phyloP scores from a whole-genome alignment of 331 rosid genomes.

The Quercus phellos region DNA sequence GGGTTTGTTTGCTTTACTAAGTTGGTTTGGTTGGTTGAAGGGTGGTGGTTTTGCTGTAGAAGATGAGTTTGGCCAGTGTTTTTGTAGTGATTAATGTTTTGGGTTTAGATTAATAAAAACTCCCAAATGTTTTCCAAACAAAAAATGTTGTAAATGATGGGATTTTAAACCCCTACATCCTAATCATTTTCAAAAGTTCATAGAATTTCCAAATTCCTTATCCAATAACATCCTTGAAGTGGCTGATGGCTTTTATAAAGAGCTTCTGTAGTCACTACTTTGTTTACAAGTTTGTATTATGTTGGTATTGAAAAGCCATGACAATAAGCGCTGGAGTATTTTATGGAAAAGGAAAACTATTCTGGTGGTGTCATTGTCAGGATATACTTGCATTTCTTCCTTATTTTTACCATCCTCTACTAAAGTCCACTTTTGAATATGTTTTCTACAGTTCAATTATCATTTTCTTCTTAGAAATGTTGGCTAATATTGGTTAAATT shows the following conservation, averaged over 20 bases:
- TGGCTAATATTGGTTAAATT: not conserved
- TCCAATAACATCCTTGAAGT: not conserved
- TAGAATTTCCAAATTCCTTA: not conserved
- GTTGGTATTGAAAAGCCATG: not conserved
- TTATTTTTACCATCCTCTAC: not conserved
- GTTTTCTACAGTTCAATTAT: not conserved
- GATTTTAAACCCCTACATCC: not conserved
- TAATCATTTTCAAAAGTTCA: not conserved
- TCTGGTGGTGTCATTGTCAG: not conserved
- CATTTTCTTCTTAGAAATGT: not conserved
- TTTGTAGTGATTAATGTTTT: not conserved
- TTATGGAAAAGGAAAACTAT: not conserved
- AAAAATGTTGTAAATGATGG: not conserved
- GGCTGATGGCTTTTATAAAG: not conserved
- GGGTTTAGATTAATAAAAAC: not conserved
- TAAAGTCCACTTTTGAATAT: not conserved
- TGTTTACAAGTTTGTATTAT: not conserved
- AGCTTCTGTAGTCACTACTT: not conserved
- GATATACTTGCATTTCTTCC: not conserved
- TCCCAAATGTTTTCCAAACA: not conserved
- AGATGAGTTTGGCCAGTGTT: not conserved
- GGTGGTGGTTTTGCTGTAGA: not conserved
- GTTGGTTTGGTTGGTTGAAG: not conserved
- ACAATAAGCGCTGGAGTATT: not conserved
- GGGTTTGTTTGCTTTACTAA: not conserved